phyloP scores from a whole-genome alignment of 2,329 filamentous ascomycete species.

The Daldinia sp. region DNA sequence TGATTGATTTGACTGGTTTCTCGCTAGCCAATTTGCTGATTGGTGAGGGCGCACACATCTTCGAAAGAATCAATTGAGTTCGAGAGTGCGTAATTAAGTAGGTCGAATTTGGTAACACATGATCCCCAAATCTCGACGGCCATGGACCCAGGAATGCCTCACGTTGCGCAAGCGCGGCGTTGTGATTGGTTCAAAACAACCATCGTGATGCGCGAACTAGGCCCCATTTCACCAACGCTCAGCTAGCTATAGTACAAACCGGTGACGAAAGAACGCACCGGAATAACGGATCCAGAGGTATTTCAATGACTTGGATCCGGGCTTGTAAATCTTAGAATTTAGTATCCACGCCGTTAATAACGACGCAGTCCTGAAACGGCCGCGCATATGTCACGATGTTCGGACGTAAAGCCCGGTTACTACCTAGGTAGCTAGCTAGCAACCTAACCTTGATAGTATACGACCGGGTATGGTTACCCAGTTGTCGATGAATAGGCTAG shows the following conservation, averaged over 20 bases:
- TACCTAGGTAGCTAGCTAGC: neutral
- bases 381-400: conserved; percentile 19
- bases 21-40: conserved; percentile 20
- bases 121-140: conserved; percentile 35
- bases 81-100: conserved; percentile 25
- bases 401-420: conserved; percentile 15
- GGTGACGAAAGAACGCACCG: conserved; percentile 31
- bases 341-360: conserved; percentile 16
- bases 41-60: conserved; percentile 16
- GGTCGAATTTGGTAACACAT: conserved; percentile 30
- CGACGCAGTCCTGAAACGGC: conserved; percentile 20
- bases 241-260: conserved; percentile 32
- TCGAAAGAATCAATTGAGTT: conserved; percentile 15
- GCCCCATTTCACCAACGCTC: conserved; percentile 33
- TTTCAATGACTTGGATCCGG: conserved; percentile 17
- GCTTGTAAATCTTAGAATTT: conserved; percentile 1
- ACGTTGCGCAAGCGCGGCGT: conserved; percentile 39
- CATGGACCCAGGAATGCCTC: conserved; percentile 36
- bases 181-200: conserved; percentile 39
- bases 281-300: conserved; percentile 19
- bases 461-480: conserved; percentile 26
- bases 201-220: conserved; percentile 42
- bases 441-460: conserved; percentile 7
- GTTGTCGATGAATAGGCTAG: conserved; percentile 28
- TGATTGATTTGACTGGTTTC: conserved; percentile 18